A percentile compares a stretch with the other conserved stretches of the same genome.
These are phyloP conservation scores for Psidium friedrichsthalianum DNA, from an alignment of 345 rosid genomes.

Conservation along the genomic window DNA sequence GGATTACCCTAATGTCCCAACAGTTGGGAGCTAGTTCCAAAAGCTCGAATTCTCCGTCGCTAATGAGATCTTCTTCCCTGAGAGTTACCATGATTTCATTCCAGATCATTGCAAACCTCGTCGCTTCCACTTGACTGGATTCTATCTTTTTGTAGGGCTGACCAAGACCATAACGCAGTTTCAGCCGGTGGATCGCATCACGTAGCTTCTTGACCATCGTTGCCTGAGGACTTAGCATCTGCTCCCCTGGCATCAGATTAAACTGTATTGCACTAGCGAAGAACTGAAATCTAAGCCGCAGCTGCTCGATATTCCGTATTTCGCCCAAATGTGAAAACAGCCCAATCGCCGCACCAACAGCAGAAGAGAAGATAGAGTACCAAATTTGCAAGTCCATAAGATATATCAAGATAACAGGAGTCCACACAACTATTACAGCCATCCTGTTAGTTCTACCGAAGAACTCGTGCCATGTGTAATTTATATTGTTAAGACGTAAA, in stretches of 20 bases:
- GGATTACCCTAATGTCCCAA: slow-evolving; percentile 76
- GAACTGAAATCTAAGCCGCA: slow-evolving; percentile 87
- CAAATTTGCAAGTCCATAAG: slow-evolving; percentile 83
- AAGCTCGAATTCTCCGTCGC: slow-evolving; percentile 68
- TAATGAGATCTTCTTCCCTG: slow-evolving; percentile 82
- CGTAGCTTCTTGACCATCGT: slow-evolving; percentile 66
- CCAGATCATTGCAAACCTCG: slow-evolving; percentile 86
- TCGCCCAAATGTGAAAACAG: slow-evolving; percentile 86
- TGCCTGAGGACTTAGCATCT: slow-evolving; percentile 25
- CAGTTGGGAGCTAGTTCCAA: slow-evolving; percentile 71
- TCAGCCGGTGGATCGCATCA: slow-evolving; percentile 65
- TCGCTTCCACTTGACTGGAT: slow-evolving; percentile 76
- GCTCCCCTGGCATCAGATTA: slow-evolving; percentile 79
- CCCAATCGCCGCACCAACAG: slow-evolving; percentile 58
- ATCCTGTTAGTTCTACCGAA: slow-evolving; percentile 49
- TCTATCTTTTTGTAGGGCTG: slow-evolving; percentile 67
- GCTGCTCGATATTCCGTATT: slow-evolving; percentile 72
- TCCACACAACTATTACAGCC: slow-evolving; percentile 55
- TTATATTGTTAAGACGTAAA: slow-evolving; percentile 7
- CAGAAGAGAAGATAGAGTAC: slow-evolving; percentile 69
- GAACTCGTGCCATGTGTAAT: slow-evolving; percentile 66
- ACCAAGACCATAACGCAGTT: slow-evolving; percentile 82
- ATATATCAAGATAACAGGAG: slow-evolving; percentile 68
- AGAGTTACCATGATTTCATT: slow-evolving; percentile 65
- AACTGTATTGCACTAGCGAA: slow-evolving; percentile 90